A percentile compares a stretch with the other conserved stretches of the same genome.
These are phyloP conservation scores for Fusarium cyanostomum DNA, from an alignment of 2,329 filamentous ascomycete genomes.

Conservation along the genomic window DNA sequence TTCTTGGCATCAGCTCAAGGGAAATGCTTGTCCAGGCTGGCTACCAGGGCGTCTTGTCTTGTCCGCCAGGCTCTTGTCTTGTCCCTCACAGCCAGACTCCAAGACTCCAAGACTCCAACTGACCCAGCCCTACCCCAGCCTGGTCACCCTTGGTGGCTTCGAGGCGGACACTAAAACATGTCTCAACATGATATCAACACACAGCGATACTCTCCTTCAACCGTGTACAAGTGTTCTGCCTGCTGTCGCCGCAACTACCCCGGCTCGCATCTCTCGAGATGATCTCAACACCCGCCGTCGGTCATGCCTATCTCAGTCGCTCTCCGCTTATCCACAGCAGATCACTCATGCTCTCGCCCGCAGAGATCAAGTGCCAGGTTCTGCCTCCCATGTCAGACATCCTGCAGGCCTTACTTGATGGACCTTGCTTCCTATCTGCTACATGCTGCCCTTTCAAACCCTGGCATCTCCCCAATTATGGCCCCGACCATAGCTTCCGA, in stretches of 20 bases:
- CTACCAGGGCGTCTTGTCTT: too few species aligned
- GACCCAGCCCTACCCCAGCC: constrained; percentile 1
- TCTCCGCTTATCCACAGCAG: constrained; percentile 1
- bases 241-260: constrained; percentile 8
- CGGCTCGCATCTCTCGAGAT: constrained; percentile 13
- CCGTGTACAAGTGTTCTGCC: constrained; percentile 8
- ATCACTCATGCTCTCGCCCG: background rate
- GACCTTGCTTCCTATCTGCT: background rate
- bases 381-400: constrained; percentile 1
- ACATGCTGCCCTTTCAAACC: background rate
- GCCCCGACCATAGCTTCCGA: background rate
- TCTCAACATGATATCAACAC: constrained; percentile 7
- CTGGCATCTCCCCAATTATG: background rate
- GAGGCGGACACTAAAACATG: constrained; percentile 12
- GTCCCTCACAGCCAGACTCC: background rate
- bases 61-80: too few species aligned
- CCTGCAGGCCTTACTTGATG: constrained; percentile 4
- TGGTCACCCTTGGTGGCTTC: background rate
- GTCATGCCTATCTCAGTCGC: background rate
- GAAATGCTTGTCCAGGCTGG: background rate
- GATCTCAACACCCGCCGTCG: background rate
- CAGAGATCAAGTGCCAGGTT: constrained; percentile 5
- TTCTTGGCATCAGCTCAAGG: constrained; percentile 6
- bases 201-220: constrained; percentile 16
- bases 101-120: background rate